Conservation (phyloP, 352 stramenopile genomes). For the Phytophthora sansomeana region DNA sequence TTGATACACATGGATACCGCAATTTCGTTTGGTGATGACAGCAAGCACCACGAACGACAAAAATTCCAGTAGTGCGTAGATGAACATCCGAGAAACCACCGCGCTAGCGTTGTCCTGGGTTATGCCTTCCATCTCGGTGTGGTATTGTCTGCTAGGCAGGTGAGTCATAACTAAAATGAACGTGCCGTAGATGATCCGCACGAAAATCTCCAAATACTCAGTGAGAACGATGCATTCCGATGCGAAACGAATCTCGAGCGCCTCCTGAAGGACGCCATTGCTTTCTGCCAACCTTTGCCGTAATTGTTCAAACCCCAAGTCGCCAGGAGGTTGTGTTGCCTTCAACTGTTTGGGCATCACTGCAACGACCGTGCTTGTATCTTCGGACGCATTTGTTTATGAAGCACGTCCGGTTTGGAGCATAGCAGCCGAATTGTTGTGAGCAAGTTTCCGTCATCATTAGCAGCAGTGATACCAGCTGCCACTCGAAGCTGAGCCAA, state of each 20-base stretch:
- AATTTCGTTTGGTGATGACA: not conserved
- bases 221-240: slow-evolving; percentile 38
- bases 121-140: slow-evolving; percentile 28
- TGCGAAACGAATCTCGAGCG: slow-evolving; percentile 22
- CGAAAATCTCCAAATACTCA: slow-evolving; percentile 40
- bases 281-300: too few relatives aligned
- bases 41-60: slow-evolving; percentile 13
- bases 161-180: slow-evolving; percentile 11
- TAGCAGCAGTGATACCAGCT: not conserved
- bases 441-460: not conserved
- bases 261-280: not conserved
- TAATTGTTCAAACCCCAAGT: too few relatives aligned
- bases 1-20: slow-evolving; percentile 13
- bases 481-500: not conserved
- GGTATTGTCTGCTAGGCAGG: slow-evolving; percentile 30
- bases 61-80: slow-evolving; percentile 21
- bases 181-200: slow-evolving; percentile 30
- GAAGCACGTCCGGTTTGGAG: not conserved
- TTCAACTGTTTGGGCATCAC: not conserved
- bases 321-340: too few relatives aligned
- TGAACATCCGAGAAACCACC: slow-evolving; percentile 13
- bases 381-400: not conserved
- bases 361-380: not conserved
- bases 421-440: not conserved
- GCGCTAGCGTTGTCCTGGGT: not conserved